Conservation (phyloP, 768 basidiomycete genomes). For the Phaeotremella skinneri region DNA sequence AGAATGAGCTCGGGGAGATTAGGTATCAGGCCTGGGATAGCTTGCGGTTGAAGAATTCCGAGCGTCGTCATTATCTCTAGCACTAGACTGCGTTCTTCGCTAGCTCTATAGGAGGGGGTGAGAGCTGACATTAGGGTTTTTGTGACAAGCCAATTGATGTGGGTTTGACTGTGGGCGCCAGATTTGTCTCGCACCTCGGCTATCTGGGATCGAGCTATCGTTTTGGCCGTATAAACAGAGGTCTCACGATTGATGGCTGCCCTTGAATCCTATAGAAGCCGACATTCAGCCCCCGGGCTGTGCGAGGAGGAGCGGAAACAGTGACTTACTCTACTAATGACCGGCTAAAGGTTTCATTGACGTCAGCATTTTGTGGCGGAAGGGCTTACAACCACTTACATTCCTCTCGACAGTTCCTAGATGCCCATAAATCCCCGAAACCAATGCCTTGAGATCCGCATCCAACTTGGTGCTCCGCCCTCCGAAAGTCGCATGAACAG, state of each 20-base stretch:
- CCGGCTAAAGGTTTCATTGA: slow-evolving; percentile 24
- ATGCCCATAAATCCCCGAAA: slow-evolving; percentile 41
- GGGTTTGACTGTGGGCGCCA: slow-evolving; percentile 19
- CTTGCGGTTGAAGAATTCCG: slow-evolving; percentile 32
- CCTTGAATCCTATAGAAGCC: slow-evolving; percentile 32
- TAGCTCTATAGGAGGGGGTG: slow-evolving; percentile 3
- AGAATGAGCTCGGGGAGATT: slow-evolving; percentile 36
- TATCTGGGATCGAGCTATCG: slow-evolving; percentile 27
- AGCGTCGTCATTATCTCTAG: slow-evolving; percentile 34
- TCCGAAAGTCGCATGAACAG: slow-evolving; percentile 39
- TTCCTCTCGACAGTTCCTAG: slow-evolving; percentile 44
- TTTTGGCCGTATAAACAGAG: slow-evolving; percentile 26
- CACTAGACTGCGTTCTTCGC: slow-evolving; percentile 31
- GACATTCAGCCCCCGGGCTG: background rate
- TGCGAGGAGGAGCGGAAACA: background rate
- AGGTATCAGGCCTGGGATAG: slow-evolving; percentile 23
- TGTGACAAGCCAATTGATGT: slow-evolving; percentile 33
- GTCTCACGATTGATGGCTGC: slow-evolving; percentile 43
- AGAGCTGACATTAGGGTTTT: slow-evolving; percentile 30
- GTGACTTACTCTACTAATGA: slow-evolving; percentile 41
- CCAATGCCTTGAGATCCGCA: slow-evolving; percentile 38
- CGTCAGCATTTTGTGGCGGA: background rate
- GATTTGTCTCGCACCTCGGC: slow-evolving; percentile 34
- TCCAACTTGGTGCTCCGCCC: slow-evolving; percentile 21
- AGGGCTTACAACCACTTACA: slow-evolving; percentile 23